These are phyloP conservation scores for Brettanomyces sp. DNA, from an alignment of 805 yeast species.

Conservation along the genomic window DNA sequence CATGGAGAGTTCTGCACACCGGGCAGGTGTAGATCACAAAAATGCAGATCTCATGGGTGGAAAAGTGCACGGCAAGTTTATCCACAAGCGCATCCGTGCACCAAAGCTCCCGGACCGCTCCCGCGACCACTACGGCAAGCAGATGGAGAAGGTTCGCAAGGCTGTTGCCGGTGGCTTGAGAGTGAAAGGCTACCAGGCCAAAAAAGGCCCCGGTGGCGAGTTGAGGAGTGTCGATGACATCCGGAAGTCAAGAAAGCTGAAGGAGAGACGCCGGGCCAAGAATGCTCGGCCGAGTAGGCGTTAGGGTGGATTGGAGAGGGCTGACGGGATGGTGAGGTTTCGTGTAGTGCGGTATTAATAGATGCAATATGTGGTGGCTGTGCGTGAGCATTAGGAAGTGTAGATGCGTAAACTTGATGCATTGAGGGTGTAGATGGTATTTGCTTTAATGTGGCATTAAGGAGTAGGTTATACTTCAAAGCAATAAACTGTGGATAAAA, in stretches of 20 bases:
- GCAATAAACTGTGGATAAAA: too few relatives aligned
- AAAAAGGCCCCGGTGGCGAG: constrained; percentile 44
- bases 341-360: too few relatives aligned
- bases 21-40: constrained; percentile 20
- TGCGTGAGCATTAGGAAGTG: too few relatives aligned
- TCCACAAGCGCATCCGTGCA: constrained; percentile 65
- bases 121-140: constrained; percentile 78
- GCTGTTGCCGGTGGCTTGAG: constrained; percentile 68
- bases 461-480: too few relatives aligned
- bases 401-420: too few relatives aligned
- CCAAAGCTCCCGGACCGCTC: constrained; percentile 88
- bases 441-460: too few relatives aligned
- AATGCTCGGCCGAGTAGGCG: constrained; percentile 36
- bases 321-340: too few relatives aligned
- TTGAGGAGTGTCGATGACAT: constrained; percentile 64
- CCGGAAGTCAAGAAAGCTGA: constrained; percentile 59
- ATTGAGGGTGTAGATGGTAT: too few relatives aligned
- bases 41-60: constrained; percentile 26
- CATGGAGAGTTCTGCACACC: constrained; percentile 27
- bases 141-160: constrained; percentile 70
- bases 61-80: constrained; percentile 42
- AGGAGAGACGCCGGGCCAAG: constrained; percentile 73
- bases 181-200: constrained; percentile 55
- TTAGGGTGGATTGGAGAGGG: too few relatives aligned
- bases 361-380: too few relatives aligned